Base-by-base conservation (phyloP, 1,284 basidiomycete species). In the Pseudozyma thailandica region DNA sequence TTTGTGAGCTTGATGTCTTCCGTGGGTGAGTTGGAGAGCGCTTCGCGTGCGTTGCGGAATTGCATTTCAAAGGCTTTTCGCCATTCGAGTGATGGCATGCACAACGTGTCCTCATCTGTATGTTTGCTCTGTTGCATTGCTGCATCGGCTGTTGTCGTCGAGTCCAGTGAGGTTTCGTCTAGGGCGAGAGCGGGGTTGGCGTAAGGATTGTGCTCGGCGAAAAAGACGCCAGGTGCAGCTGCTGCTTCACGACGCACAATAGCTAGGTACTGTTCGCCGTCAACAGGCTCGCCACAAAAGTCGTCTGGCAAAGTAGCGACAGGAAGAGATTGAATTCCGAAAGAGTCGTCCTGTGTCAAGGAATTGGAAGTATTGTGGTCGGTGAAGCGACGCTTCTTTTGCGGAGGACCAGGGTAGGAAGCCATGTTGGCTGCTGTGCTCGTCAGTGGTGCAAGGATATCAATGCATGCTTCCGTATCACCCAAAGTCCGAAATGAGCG, bases 221-320 rank as follows among this genome's bases (percentile, higher is more conserved):
- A 55, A 16, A 69, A 72, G 28, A 72, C 41, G 18, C 50, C 41
- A 3, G 73, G 73, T 18, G 57, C 58, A 25, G 59, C 45, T 0
- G 58, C 58, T 21, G 73, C 72, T 50, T 75, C 66, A 3, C 62
- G 53, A 57, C 79, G 57, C 18, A 81, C 80, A 30, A 79, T 57
- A 7, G 80, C 80, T 0, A 81, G 62, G 39, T 81, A 81, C 48
- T 78, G 63, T 39, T 68, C 69, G 4, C 80, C 80, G 31, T 79
- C 77, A 2, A 58, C 4, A 6, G 80, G 78, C 2, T 77, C 53
- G 4, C 78, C 80, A 27, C 65, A 72, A 31, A 78, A 80, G 38
- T 74, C 71, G 3, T 27, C 38, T 4, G 78, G 74, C 3, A 81
- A 51, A 6, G 20, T 46, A 1, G 61, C 78, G 2, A 81, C 80